These are phyloP conservation scores for Stemphylium vesicarium DNA, from an alignment of 2,329 filamentous ascomycete genomes.

Conservation along the genomic window DNA sequence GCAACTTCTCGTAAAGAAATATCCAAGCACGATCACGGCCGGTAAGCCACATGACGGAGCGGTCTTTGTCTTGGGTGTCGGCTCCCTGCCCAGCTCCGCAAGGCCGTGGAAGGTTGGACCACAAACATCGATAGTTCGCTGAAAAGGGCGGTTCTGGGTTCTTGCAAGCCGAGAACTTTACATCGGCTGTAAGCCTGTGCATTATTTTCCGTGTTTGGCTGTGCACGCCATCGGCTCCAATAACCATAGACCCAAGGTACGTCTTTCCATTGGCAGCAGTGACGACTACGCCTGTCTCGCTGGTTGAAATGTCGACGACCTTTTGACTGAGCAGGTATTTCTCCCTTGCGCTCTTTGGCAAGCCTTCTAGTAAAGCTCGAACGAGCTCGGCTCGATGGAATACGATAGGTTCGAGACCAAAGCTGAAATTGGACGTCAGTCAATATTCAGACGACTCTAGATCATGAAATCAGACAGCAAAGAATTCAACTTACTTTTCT, in stretches of 20 bases:
- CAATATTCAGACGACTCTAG: fast-evolving
- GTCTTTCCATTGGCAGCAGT: neutral
- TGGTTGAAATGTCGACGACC: neutral
- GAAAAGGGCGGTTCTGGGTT: constrained; percentile 1
- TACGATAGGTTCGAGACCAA: neutral
- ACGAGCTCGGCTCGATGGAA: constrained; percentile 6
- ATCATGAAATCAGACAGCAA: neutral
- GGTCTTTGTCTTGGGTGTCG: neutral
- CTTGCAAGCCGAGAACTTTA: neutral
- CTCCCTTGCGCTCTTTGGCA: neutral
- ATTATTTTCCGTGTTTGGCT: constrained; percentile 3
- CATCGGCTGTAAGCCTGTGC: neutral
- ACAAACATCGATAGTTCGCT: neutral
- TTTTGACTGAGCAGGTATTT: neutral
- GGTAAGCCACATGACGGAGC: neutral
- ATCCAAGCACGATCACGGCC: constrained; percentile 3
- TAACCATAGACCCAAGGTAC: neutral
- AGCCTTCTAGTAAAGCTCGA: neutral
- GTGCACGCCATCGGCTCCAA: constrained; percentile 3
- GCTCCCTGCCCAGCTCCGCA: neutral
- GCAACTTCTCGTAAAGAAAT: neutral
- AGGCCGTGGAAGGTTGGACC: neutral
- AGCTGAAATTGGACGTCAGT: neutral
- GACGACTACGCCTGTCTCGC: neutral
- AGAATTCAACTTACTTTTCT: neutral